phyloP scores from a whole-genome alignment of 1,284 basidiomycete genomes.

The Gymnopus androsaceus region DNA sequence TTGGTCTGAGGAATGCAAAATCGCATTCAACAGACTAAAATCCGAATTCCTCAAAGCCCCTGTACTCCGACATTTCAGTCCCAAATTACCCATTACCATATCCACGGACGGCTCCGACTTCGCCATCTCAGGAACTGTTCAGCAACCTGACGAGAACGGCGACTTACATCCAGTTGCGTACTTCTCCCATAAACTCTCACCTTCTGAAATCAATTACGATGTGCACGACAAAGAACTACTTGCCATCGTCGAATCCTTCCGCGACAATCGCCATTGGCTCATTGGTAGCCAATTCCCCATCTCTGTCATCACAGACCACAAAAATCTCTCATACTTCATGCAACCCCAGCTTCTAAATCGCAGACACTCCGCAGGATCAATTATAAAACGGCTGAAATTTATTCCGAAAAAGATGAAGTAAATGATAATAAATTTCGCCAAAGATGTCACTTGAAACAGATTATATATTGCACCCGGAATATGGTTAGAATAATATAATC shows the following conservation, averaged over 20 bases:
- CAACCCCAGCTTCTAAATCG: conserved; percentile 29
- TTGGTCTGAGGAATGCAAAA: conserved; percentile 1
- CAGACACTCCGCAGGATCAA: too few relatives aligned
- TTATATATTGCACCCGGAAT: too few relatives aligned
- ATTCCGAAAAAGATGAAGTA: too few relatives aligned
- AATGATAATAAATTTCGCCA: too few relatives aligned
- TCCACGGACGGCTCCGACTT: conserved; percentile 20
- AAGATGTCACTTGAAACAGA: too few relatives aligned
- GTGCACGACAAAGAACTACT: conserved; percentile 43
- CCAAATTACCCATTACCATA: conserved; percentile 37
- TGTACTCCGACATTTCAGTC: conserved; percentile 16
- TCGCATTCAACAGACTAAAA: conserved; percentile 15
- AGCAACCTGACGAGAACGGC: conserved; percentile 10
- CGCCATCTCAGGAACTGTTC: conserved; percentile 16
- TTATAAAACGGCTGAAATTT: too few relatives aligned
- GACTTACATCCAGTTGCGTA: conserved; percentile 35
- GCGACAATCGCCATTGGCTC: conserved; percentile 33
- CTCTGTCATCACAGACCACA: conserved; percentile 31
- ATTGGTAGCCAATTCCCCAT: conserved; percentile 26
- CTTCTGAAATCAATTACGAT: conserved; percentile 36
- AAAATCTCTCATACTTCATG: conserved; percentile 35
- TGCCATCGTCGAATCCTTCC: conserved; percentile 35
- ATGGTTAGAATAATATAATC: too few relatives aligned
- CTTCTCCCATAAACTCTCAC: conserved; percentile 31
- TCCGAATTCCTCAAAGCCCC: conserved; percentile 9